These are phyloP conservation scores for Globisporangium ultimum DNA, from an alignment of 352 stramenopile genomes.

Conservation along the genomic window DNA sequence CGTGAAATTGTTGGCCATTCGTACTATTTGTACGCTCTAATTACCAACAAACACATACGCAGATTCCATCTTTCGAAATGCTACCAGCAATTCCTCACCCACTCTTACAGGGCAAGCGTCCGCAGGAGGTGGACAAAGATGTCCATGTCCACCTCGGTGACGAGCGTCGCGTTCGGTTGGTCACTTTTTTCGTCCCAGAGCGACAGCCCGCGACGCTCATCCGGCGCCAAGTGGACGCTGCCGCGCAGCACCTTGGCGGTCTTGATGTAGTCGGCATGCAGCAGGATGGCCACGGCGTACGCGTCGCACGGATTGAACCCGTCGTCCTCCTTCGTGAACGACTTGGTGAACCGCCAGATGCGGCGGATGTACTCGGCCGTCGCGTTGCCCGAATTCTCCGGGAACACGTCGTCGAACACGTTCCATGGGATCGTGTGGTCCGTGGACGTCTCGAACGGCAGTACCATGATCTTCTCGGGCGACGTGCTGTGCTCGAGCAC, in stretches of 20 bases:
- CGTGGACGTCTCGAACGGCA: slow-evolving; percentile 67
- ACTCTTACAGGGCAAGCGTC: slow-evolving; percentile 25
- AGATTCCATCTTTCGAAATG: no score
- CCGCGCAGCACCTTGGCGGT: slow-evolving; percentile 34
- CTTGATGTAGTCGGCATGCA: slow-evolving; percentile 55
- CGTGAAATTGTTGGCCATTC: no score
- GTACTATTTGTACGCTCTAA: no score
- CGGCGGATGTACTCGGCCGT: slow-evolving; percentile 48
- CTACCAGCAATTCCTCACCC: no score
- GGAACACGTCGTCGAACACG: slow-evolving; percentile 67
- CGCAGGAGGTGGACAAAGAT: slow-evolving; percentile 63
- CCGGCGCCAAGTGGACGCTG: slow-evolving; percentile 51
- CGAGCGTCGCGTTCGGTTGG: slow-evolving; percentile 55
- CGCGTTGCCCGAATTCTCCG: slow-evolving; percentile 25
- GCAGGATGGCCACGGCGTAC: slow-evolving; percentile 65
- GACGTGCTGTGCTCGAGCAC: slow-evolving; percentile 57
- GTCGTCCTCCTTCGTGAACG: slow-evolving; percentile 26
- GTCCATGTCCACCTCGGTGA: slow-evolving; percentile 56
- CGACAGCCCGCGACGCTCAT: slow-evolving; percentile 47
- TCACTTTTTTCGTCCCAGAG: slow-evolving; percentile 39
- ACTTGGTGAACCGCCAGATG: slow-evolving; percentile 60
- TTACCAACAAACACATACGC: no score
- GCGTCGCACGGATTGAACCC: slow-evolving; percentile 72
- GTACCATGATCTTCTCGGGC: slow-evolving; percentile 54
- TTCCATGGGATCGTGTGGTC: slow-evolving; percentile 59